phyloP scores from a whole-genome alignment of 2,329 filamentous ascomycete genomes.

The Scolecobasidium constrictum region DNA sequence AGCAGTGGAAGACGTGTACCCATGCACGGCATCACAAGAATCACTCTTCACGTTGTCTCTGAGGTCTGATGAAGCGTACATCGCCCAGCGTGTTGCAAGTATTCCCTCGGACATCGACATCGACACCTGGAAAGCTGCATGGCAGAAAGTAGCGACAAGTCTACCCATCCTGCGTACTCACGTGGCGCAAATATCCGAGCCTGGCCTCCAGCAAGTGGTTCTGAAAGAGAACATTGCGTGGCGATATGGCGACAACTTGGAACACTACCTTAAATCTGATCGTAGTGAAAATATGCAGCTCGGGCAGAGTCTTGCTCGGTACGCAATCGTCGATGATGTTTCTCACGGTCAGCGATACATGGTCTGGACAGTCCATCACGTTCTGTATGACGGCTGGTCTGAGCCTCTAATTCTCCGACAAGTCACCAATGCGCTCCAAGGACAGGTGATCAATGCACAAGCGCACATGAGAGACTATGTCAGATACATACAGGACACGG shows the following conservation, averaged over 20 bases:
- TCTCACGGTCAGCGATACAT: constrained; percentile 25
- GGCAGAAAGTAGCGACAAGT: constrained; percentile 21
- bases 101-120: constrained; percentile 21
- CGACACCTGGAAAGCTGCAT: constrained; percentile 23
- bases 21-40: constrained; percentile 31
- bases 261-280: constrained; percentile 24
- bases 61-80: constrained; percentile 25
- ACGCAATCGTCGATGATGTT: constrained; percentile 21
- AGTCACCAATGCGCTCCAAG: constrained; percentile 21
- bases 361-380: constrained; percentile 40
- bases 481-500: constrained; percentile 33
- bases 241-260: constrained; percentile 18
- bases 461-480: constrained; percentile 37
- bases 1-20: constrained; percentile 28
- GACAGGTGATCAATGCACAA: constrained; percentile 17
- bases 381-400: constrained; percentile 40
- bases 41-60: constrained; percentile 28
- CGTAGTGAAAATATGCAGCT: constrained; percentile 26
- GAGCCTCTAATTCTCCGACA: constrained; percentile 25
- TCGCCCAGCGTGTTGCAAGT: constrained; percentile 25
- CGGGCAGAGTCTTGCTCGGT: constrained; percentile 26
- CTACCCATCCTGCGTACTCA: constrained; percentile 28
- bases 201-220: constrained; percentile 28
- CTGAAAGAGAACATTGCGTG: constrained; percentile 21
- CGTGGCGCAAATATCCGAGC: constrained; percentile 24